Percentiles rank a stretch among this genome's conserved stretches.
These are phyloP conservation scores for Chaetomiaceae sp. DNA, from an alignment of 2,329 filamentous ascomycete species.

Conservation along the genomic window DNA sequence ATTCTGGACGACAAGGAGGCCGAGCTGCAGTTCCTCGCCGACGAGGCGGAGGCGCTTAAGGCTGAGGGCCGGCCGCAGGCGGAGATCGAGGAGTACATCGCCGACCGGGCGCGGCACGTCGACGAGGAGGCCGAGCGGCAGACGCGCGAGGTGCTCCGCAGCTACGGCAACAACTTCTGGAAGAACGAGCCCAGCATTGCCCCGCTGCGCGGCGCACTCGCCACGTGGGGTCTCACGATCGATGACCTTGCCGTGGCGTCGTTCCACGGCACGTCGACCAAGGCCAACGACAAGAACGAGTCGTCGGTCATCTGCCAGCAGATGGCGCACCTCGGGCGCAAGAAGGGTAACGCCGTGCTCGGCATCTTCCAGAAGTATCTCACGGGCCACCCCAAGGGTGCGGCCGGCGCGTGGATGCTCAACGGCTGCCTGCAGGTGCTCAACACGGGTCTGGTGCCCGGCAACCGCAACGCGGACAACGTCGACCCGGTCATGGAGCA, in stretches of 20 bases:
- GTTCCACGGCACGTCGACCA: conserved; percentile 97
- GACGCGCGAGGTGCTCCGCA: conserved; percentile 86
- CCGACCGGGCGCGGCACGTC: conserved; percentile 80
- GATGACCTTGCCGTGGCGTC: conserved; percentile 93
- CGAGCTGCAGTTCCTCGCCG: conserved; percentile 85
- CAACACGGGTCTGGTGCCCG: conserved; percentile 87
- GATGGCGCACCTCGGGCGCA: conserved; percentile 86
- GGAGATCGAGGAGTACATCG: conserved; percentile 69
- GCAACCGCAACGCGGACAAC: conserved; percentile 97
- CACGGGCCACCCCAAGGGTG: conserved; percentile 98
- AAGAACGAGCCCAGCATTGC: conserved; percentile 90
- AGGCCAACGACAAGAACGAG: conserved; percentile 99
- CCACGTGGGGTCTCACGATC: conserved; percentile 96
- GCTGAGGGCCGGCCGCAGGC: conserved; percentile 67
- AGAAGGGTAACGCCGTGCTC: conserved; percentile 91
- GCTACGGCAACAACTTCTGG: conserved; percentile 98
- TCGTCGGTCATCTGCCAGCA: conserved; percentile 96
- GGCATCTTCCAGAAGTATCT: conserved; percentile 99
- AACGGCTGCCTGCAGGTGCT: conserved; percentile 96
- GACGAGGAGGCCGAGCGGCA: conserved; percentile 82
- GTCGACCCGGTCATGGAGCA: conserved; percentile 94
- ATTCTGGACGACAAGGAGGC: conserved; percentile 97
- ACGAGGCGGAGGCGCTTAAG: conserved; percentile 89
- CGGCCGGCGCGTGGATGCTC: conserved; percentile 99
- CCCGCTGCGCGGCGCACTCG: conserved; percentile 88